phyloP scores from a whole-genome alignment of 2,329 filamentous ascomycete species.

The Dactylellina cionopaga region DNA sequence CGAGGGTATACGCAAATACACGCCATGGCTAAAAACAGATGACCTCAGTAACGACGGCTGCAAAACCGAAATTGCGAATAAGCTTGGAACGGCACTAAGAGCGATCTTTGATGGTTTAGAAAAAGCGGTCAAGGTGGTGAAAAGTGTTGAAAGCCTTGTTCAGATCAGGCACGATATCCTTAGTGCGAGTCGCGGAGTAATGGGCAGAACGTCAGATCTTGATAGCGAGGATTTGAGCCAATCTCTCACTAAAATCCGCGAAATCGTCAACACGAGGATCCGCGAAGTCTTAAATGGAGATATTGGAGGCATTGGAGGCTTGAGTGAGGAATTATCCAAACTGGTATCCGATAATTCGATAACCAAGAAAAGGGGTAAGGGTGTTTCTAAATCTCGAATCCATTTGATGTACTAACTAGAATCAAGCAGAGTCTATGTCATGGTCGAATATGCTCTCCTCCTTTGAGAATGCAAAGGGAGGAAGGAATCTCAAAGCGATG shows the following conservation, averaged over 20 bases:
- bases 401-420: conserved; percentile 6
- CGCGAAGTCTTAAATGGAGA: conserved; percentile 43
- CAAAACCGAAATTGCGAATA: conserved; percentile 61
- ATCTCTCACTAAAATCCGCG: conserved; percentile 29
- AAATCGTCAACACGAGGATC: conserved; percentile 50
- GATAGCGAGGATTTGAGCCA: conserved; percentile 41
- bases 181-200: conserved; percentile 25
- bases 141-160: conserved; percentile 53
- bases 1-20: conserved; percentile 72
- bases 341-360: conserved; percentile 10
- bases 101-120: conserved; percentile 58
- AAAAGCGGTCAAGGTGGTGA: conserved; percentile 53
- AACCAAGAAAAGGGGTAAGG: conserved; percentile 14
- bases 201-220: conserved; percentile 36
- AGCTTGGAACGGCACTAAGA: conserved; percentile 61
- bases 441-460: conserved; percentile 44
- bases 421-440: conserved; percentile 14
- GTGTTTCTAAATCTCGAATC: too few relatives aligned
- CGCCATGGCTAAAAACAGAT: conserved; percentile 72
- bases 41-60: conserved; percentile 59
- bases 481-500: conserved; percentile 48
- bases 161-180: conserved; percentile 54
- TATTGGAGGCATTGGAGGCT: conserved; percentile 20
- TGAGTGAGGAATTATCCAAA: conserved; percentile 23
- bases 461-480: conserved; percentile 45